Evolutionary conservation across 495 filamentous ascomycete species (phyloP).

Genomic region (Penicillium paradoxum): DNA sequence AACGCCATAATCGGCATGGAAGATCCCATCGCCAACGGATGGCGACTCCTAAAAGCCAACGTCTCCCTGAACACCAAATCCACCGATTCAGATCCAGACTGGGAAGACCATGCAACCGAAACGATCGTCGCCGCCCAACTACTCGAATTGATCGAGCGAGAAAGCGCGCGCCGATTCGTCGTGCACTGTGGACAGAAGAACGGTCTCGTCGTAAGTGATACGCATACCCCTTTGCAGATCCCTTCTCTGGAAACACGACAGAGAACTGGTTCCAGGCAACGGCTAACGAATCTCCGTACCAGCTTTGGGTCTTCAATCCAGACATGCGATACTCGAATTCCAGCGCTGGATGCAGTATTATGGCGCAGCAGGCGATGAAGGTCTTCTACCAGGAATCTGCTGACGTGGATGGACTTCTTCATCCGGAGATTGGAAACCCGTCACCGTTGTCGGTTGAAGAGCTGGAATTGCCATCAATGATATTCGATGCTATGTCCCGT

Average conservation of each 20-base stretch:
- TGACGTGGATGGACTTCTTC: constrained; percentile 51
- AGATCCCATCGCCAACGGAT: constrained; percentile 38
- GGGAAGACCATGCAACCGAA: constrained; percentile 44
- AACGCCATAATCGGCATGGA: constrained; percentile 38
- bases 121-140: constrained; percentile 49
- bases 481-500: constrained; percentile 40
- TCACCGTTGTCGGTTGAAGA: constrained; percentile 57
- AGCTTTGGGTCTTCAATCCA: constrained; percentile 68
- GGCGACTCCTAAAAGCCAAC: constrained; percentile 50
- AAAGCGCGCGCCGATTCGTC: constrained; percentile 46
- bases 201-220: constrained; percentile 38
- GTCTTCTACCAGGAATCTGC: constrained; percentile 53
- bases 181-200: constrained; percentile 35
- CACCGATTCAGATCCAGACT: constrained; percentile 1
- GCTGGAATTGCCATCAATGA: constrained; percentile 50
- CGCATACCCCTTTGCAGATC: neutral
- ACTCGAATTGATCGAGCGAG: constrained; percentile 44
- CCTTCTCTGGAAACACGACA: too few species aligned
- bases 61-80: constrained; percentile 25
- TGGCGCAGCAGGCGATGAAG: constrained; percentile 56
- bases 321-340: constrained; percentile 60
- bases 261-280: neutral
- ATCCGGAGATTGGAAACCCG: constrained; percentile 39
- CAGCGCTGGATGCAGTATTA: constrained; percentile 24
- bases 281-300: constrained; percentile 30